Conservation (phyloP, 2,329 filamentous ascomycete species). For the Alternaria viburni region DNA sequence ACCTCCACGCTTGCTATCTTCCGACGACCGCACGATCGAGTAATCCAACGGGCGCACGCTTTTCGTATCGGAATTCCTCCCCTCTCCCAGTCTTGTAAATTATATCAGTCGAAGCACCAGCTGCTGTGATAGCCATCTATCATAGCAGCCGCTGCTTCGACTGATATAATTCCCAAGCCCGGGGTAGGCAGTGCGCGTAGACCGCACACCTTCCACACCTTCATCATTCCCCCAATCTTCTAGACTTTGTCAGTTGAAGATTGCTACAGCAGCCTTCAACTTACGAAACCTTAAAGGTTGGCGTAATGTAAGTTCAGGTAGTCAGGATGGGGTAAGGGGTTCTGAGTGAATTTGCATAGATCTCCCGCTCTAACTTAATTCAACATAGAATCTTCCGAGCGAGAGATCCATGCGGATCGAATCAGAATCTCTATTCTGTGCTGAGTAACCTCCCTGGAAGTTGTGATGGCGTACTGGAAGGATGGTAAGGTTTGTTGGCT, state of each 20-base stretch:
- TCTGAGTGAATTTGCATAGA: too few species aligned
- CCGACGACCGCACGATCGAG: neutral
- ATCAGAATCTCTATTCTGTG: too few species aligned
- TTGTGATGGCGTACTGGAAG: neutral
- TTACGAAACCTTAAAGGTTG: neutral
- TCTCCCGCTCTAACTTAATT: too few species aligned
- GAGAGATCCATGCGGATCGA: too few species aligned
- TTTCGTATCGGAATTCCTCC: neutral
- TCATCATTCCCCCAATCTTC: neutral
- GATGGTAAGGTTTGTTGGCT: neutral
- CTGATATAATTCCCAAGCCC: neutral
- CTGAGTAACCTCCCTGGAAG: too few species aligned
- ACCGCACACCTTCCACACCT: neutral
- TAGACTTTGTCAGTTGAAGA: too few species aligned
- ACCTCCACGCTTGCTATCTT: neutral
- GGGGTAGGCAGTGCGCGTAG: neutral
- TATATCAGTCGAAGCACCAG: neutral
- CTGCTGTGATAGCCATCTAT: too few species aligned
- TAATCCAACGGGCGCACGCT: neutral
- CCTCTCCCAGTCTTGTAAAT: neutral
- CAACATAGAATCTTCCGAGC: too few species aligned
- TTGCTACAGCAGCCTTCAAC: too few species aligned
- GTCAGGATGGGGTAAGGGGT: too few species aligned
- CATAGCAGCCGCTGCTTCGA: fast-evolving
- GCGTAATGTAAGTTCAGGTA: too few species aligned